These are phyloP conservation scores for Echites panduratus DNA, from an alignment of 257 asterid species.

Conservation along the genomic window DNA sequence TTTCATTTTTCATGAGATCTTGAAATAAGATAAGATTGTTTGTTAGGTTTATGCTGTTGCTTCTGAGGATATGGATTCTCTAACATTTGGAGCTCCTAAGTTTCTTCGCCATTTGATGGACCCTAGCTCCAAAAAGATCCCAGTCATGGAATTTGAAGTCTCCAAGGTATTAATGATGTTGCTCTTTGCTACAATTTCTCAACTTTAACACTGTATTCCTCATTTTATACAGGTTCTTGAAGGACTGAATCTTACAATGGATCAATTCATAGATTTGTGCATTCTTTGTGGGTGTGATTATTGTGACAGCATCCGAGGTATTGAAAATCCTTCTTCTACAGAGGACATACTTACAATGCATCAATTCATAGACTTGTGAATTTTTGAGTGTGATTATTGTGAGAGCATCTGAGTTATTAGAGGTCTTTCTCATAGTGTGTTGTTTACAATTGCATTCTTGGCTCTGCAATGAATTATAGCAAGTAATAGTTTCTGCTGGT, in stretches of 20 bases:
- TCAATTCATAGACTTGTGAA: conserved; percentile 92
- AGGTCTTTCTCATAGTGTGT: neutral
- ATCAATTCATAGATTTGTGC: conserved; percentile 95
- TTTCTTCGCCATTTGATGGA: conserved; percentile 98
- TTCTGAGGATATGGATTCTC: conserved; percentile 98
- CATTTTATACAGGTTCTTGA: conserved; percentile 58
- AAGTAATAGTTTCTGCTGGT: neutral
- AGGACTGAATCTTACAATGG: conserved; percentile 85
- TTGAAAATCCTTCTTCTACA: conserved; percentile 39
- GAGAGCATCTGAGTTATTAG: conserved; percentile 80
- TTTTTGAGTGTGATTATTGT: conserved; percentile 94
- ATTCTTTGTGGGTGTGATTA: conserved; percentile 96
- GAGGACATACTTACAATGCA: conserved; percentile 82
- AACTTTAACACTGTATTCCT: conserved; percentile 21
- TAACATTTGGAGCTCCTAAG: conserved; percentile 90
- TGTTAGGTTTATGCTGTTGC: conserved; percentile 92
- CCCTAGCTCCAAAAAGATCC: conserved; percentile 93
- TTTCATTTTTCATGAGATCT: neutral
- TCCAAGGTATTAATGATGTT: conserved; percentile 53
- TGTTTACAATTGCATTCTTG: neutral
- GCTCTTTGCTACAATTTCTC: neutral
- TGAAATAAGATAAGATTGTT: conserved; percentile 16
- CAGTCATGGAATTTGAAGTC: conserved; percentile 99
- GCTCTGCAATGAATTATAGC: neutral
- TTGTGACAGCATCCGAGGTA: conserved; percentile 96